Conservation (phyloP, 1,139 yeast species). For the Blastobotrys serpentis region DNA sequence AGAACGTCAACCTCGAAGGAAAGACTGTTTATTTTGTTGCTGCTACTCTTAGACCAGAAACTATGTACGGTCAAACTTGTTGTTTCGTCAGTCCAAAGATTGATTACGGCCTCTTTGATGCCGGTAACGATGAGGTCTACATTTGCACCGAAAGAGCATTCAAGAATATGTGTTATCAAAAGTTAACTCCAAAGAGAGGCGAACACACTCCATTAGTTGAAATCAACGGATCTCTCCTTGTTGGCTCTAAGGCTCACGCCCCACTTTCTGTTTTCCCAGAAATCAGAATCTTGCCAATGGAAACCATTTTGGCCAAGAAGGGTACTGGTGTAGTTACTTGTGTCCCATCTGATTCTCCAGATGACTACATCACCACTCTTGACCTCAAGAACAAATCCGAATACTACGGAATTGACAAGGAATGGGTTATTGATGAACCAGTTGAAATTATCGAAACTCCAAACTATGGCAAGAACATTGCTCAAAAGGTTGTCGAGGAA, state of each 20-base stretch:
- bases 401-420: slow-evolving; percentile 78
- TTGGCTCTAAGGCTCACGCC: slow-evolving; percentile 86
- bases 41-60: slow-evolving; percentile 97
- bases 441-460: slow-evolving; percentile 76
- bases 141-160: slow-evolving; percentile 96
- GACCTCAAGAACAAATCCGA: slow-evolving; percentile 90
- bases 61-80: slow-evolving; percentile 98
- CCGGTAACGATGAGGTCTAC: slow-evolving; percentile 72
- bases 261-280: slow-evolving; percentile 74
- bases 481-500: slow-evolving; percentile 79
- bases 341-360: slow-evolving; percentile 98
- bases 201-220: slow-evolving; percentile 58
- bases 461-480: slow-evolving; percentile 86
- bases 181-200: slow-evolving; percentile 87
- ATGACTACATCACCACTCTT: slow-evolving; percentile 82
- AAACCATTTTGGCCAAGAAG: slow-evolving; percentile 87
- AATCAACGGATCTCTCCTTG: slow-evolving; percentile 68
- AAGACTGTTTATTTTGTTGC: slow-evolving; percentile 85
- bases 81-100: slow-evolving; percentile 97
- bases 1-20: slow-evolving; percentile 49
- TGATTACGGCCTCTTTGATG: slow-evolving; percentile 86
- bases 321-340: slow-evolving; percentile 99
- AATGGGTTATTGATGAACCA: slow-evolving; percentile 74
- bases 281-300: slow-evolving; percentile 93
- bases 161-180: slow-evolving; percentile 96